Percentiles rank a stretch among this genome's conserved stretches.
These are phyloP conservation scores for Trichocomaceae sp. DNA, from an alignment of 2,329 filamentous ascomycete species.

Conservation along the genomic window DNA sequence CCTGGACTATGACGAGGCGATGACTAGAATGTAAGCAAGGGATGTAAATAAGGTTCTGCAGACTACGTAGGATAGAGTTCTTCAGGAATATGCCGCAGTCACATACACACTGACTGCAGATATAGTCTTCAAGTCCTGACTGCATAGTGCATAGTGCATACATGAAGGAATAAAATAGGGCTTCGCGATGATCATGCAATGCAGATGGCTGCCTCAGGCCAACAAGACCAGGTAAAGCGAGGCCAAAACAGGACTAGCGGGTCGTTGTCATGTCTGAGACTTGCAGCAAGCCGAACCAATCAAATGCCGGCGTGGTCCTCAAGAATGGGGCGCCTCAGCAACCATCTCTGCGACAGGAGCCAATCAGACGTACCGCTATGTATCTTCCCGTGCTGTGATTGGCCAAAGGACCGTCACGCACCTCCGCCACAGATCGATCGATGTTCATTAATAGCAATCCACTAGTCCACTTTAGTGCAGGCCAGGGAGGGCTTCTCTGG, in stretches of 20 bases:
- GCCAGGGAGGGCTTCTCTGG: not conserved
- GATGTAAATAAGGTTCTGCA: not conserved
- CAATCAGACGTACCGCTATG: not conserved
- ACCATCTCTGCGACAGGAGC: not conserved
- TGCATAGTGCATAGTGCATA: not conserved
- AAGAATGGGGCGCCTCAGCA: not conserved
- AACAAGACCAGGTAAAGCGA: not conserved
- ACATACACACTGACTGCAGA: not conserved
- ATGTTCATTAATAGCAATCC: constrained; percentile 4
- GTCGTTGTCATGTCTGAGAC: constrained; percentile 9
- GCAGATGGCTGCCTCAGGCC: not conserved
- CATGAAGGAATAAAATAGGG: not conserved
- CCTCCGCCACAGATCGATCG: constrained; percentile 1
- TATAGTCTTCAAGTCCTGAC: not conserved
- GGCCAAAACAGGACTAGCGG: not conserved
- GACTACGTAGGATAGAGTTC: not conserved
- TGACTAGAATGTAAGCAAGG: not conserved
- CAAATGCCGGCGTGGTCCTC: not conserved
- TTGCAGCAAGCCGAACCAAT: constrained; percentile 8
- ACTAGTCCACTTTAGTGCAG: not conserved
- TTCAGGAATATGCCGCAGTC: not conserved
- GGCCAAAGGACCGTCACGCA: not conserved
- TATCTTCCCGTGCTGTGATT: not conserved
- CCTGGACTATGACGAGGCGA: no score
- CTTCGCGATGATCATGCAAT: not conserved